Base-by-base conservation (phyloP, 768 basidiomycete genomes). In the Suillus subaureus region DNA sequence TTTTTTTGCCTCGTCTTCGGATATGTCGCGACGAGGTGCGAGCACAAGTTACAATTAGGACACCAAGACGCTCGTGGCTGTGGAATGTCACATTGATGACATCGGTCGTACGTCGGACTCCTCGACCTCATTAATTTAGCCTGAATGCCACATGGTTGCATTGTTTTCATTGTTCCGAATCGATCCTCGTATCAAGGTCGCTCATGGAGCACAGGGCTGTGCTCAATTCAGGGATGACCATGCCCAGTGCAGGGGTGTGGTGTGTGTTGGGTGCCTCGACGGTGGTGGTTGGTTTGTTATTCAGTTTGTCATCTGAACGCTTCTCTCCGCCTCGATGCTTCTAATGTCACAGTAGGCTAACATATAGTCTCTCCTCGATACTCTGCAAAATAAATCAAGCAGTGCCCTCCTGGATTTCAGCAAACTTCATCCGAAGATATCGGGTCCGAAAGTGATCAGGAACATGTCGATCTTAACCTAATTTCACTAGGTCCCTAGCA, bases 101-200 rank as follows among this genome's bases (percentile, higher is more conserved):
- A 56, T 37, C 35, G 37, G 56, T 9, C 7, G 15, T 13, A 12
- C 35, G 16, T 15, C 54, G 18, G 11, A 3, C 9, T 12, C 57
- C 9, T 28, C 18, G 16, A 40, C 26, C 39, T 40, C 23, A 16
- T 40, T 9, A 11, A 26, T 12, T 33, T n/a, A 15, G 13, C 16
- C 13, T 23, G n/a, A 23, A 26, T 16, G 21, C 15, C 37, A 28
- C 58, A 60, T 60, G 58, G 26, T 31, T 60, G 40, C 58, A 12
- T 42, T 42, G 39, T 60, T 40, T 28, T 42, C 39, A 28, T 60
- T 60, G 58, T 60, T 60, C 58, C 40, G 1, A 60, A 42, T 28
- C 16, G 58, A 60, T 31, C 18, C 39, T 42, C 3, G 16, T 21
- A 18, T 28, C 40, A 28, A 58, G 11, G 26, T 18, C 15, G 13